Base-by-base conservation (phyloP, 2,329 filamentous ascomycete species). In the Teratosphaeria gauchensis region DNA sequence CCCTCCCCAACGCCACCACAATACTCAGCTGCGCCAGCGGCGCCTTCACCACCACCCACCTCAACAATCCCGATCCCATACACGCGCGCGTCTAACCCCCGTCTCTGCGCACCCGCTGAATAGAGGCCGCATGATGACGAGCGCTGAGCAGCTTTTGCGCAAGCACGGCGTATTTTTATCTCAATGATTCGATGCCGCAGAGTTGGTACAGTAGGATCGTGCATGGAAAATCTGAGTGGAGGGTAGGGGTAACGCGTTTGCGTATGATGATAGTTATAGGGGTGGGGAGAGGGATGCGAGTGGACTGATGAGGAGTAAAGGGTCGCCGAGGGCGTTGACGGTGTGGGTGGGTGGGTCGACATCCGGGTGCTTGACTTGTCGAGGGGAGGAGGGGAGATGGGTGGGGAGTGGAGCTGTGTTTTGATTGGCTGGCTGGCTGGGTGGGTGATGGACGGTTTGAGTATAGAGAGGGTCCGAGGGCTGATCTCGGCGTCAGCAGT, bases 51-150 rank as follows among this genome's bases (percentile, higher is more conserved):
- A 70, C 78, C 2, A 59, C 73, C 55, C 64, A 78, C 59, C 64
- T 63, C 2, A 68, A 74, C 16, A 75, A 75, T 55, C 67, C 63
- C 16, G 75, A 75, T 55, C 67, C 63, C 16, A 72, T 75, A 31
- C 75, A 78, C 56, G 71, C 74, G 59, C 85, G 86, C 46, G 80
- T 92, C 55, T 84, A 85, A 85, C 1, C 87, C 90, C 0, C 80
- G 89, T 16, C 75, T 95, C 12, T 83, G 87, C 1, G 89, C 90
- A 1, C 88, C 88, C 87, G 0, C 83, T 92, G 66, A 90, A 92
- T 72, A 81, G 89, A 19, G 84, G 82, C 16, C 92, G 87, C 4
- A 73, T 94, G 58, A 72, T 88, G 56, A 28, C 24, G 24, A 80
- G 80, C 31, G 66, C 78, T 62, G 60, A 74, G 2, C 77, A 81